Conservation (phyloP, 2,329 filamentous ascomycete species). For the Aspergillus versicolor region DNA sequence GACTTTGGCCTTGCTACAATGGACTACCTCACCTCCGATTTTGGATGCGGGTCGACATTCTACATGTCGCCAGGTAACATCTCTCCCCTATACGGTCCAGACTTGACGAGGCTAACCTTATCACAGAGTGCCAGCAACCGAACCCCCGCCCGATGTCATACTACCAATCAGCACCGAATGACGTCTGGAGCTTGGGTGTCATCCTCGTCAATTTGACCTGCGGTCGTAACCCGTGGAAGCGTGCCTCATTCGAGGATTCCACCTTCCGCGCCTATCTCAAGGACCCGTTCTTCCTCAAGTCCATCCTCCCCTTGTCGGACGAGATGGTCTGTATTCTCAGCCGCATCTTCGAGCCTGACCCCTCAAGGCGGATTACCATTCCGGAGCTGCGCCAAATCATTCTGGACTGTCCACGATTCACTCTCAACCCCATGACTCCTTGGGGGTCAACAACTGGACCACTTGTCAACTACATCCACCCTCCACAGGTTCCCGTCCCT, state of each 20-base stretch:
- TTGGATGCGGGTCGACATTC: slow-evolving; percentile 96
- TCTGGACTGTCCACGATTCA: slow-evolving; percentile 73
- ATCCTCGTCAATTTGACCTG: slow-evolving; percentile 97
- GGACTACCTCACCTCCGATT: slow-evolving; percentile 82
- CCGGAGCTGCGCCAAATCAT: slow-evolving; percentile 76
- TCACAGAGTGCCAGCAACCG: slow-evolving; percentile 82
- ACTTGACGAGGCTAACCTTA: slow-evolving; percentile 11
- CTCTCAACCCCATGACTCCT: slow-evolving; percentile 42
- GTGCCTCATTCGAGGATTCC: slow-evolving; percentile 87
- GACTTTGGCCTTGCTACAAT: slow-evolving; percentile 95
- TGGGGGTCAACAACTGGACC: slow-evolving; percentile 38
- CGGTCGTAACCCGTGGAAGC: slow-evolving; percentile 98
- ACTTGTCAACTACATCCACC: slow-evolving; percentile 35
- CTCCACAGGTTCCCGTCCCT: slow-evolving; percentile 36
- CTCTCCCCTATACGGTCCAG: background rate
- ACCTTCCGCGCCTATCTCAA: slow-evolving; percentile 90
- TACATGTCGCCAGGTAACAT: slow-evolving; percentile 96
- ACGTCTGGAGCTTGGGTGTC: slow-evolving; percentile 97
- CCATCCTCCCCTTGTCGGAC: slow-evolving; percentile 85
- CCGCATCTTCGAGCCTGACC: slow-evolving; percentile 83
- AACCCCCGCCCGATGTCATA: slow-evolving; percentile 67
- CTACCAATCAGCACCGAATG: slow-evolving; percentile 91
- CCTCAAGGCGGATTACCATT: slow-evolving; percentile 77
- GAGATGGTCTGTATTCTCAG: slow-evolving; percentile 86
- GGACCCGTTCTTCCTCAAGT: slow-evolving; percentile 83